phyloP scores from a whole-genome alignment of 2,329 filamentous ascomycete genomes.

The Colletotrichum paranaense region DNA sequence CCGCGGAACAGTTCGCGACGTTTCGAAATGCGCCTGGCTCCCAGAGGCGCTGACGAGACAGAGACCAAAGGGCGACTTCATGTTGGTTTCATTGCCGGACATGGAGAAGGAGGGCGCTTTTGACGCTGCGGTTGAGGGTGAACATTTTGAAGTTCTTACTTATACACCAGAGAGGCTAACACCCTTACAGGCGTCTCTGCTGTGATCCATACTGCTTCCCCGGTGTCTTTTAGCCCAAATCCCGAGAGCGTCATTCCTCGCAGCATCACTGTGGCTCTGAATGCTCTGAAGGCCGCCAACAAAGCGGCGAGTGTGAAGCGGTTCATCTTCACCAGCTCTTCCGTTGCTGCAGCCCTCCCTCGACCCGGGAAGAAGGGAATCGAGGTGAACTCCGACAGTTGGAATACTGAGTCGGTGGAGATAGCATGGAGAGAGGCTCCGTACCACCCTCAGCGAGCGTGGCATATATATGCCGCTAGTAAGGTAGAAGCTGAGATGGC shows the following conservation, averaged over 20 bases:
- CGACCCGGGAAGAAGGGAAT: conserved; percentile 4
- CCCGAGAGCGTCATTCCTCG: conserved; percentile 51
- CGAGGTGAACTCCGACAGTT: conserved; percentile 43
- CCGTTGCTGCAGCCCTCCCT: conserved; percentile 22
- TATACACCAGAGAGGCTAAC: background rate
- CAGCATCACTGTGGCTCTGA: conserved; percentile 42
- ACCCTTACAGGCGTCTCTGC: conserved; percentile 13
- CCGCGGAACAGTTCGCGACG: conserved; percentile 51
- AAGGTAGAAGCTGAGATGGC: conserved; percentile 51
- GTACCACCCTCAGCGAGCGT: conserved; percentile 43
- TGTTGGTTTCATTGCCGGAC: conserved; percentile 46
- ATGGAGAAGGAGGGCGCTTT: conserved; percentile 43
- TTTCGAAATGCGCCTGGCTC: conserved; percentile 44
- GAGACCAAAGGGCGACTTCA: conserved; percentile 46
- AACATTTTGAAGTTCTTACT: background rate
- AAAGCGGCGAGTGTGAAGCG: conserved; percentile 48
- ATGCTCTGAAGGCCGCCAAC: conserved; percentile 49
- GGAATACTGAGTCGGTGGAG: conserved; percentile 48
- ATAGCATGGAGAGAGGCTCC: conserved; percentile 51
- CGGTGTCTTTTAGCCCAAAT: conserved; percentile 47
- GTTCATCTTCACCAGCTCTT: conserved; percentile 49
- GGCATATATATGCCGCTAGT: conserved; percentile 49
- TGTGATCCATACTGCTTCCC: conserved; percentile 47
- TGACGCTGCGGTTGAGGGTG: conserved; percentile 43
- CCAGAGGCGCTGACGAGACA: conserved; percentile 43